Base-by-base conservation (phyloP, 2,329 filamentous ascomycete species). In the Xylariaceae sp. region DNA sequence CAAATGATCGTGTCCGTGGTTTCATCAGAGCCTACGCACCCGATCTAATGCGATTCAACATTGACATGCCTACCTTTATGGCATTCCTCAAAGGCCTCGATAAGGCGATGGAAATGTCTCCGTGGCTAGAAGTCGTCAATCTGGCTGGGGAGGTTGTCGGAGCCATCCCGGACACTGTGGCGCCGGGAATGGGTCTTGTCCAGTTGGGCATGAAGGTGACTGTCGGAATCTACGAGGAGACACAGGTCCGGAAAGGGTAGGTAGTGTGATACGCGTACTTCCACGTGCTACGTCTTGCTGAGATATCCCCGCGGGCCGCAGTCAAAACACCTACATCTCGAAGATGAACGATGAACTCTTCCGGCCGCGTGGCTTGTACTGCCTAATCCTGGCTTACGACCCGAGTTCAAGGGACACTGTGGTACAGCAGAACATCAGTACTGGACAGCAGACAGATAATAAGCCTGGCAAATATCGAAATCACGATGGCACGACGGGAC, bases 1-100 rank as follows among this genome's bases (percentile, higher is more conserved):
- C 49, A 5, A 41, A 45, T 21, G 27, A 39, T 10, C 45, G 47
- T 13, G 28, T 29, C 2, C 41, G 47, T 4, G 49, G 49, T 7
- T 52, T 52, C 33, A 37, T 52, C 19, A 37, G 44, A 18, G 49
- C 49, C 2, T 52, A 52, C 23, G 45, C 46, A 12, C 49, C 49
- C 2, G 43, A 43, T 23, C 30, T 52, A 4, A 32, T 36, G 25
- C 18, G 29, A 5, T 45, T 37, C 25, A 47, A 45, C 18, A 47
- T 52, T n/a, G 47, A 50, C 29, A 33, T 46, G 27, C 13, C 18
- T 0, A 49, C 38, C 2, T 52, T 49, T 18, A 38, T 51, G 36
- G 33, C 29, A 5, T 50, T 52, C 24, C 34, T 51, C 8, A 43
- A 52, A n/a, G 40, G 39, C 26, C 38, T 50, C 12, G 38, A 44